Evolutionary conservation across 306 rosid genomes (phyloP), one percentile per base, ranked within the genome.

Genomic region (Gastrolobium villosum): DNA sequence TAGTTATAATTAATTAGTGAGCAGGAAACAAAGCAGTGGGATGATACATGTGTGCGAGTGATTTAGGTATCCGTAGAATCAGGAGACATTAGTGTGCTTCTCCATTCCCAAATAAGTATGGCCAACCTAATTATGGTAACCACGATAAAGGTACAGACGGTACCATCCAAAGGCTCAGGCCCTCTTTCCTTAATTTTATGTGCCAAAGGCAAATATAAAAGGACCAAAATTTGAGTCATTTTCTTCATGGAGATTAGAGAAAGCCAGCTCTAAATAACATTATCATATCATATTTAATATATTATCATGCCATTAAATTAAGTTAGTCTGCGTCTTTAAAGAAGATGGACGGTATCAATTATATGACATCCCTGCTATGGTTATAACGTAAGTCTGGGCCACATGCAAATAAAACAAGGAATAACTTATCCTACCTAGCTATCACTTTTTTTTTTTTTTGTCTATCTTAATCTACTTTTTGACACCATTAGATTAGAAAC

Each of bases 261-360:
- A 75, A 72, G 68, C 57, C 74, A 28, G 41, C 71, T 52, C 46
- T 79, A 82, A 71, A 44, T 52, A 76, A 76, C 70, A 76, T 79
- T 83, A 89, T 84, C 87, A 30, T 40, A 6, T 32, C 60, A 28
- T 36, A 69, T 85, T 72, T 71, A 66, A 43, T 65, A 82, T 20
- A 45, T 82, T 82, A 84, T 84, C 81, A 26, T 60, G 79, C 30
- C 39, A 62, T 37, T 72, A 39, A 54, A 62, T 55, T 55, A 41
- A 39, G 68, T 54, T 60, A 67, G 7, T 14, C 0, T 1, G 55
- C 6, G n/a, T 50, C 55, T 54, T 26, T 11, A 1, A 0, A 52
- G 36, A 44, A 14, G 75, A 32, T 75, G 52, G 70, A 26, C 30
- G 60, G 15, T 7, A 34, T 61, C 49, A 13, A 35, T 31, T 28